These are phyloP conservation scores for Amylostereum areolatum DNA, from an alignment of 1,284 basidiomycete species.

Conservation along the genomic window DNA sequence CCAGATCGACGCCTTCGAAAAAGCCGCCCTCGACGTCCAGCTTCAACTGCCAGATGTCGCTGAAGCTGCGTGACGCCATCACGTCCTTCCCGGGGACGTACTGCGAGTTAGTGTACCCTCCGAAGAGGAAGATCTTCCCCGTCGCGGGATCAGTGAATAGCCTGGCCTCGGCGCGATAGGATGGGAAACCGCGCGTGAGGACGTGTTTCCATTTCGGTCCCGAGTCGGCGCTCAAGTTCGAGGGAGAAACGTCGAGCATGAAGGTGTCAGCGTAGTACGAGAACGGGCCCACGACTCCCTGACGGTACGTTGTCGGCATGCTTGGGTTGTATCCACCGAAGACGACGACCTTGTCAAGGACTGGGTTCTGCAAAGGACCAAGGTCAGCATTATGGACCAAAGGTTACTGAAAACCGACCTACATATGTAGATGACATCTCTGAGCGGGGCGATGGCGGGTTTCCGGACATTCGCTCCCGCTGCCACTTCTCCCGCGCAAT, in stretches of 20 bases:
- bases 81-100: conserved; percentile 26
- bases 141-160: conserved; percentile 26
- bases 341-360: conserved; percentile 28
- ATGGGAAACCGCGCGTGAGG: conserved; percentile 26
- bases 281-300: conserved; percentile 21
- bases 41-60: conserved; percentile 34
- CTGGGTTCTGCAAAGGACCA: conserved; percentile 23
- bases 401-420: conserved; percentile 11
- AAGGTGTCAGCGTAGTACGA: conserved; percentile 32
- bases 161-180: conserved; percentile 24
- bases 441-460: conserved; percentile 30
- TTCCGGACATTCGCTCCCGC: conserved; percentile 30
- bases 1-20: conserved; percentile 30
- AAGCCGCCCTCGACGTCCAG: conserved; percentile 29
- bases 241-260: conserved; percentile 19
- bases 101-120: conserved; percentile 31
- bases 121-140: conserved; percentile 31
- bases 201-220: conserved; percentile 22
- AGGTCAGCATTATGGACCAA: background rate
- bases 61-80: conserved; percentile 23
- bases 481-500: conserved; percentile 28
- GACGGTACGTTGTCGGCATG: conserved; percentile 19
- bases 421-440: conserved; percentile 32
- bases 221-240: conserved; percentile 6
- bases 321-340: conserved; percentile 36